Conservation (phyloP, 768 basidiomycete genomes). For the Lentinula boryana region DNA sequence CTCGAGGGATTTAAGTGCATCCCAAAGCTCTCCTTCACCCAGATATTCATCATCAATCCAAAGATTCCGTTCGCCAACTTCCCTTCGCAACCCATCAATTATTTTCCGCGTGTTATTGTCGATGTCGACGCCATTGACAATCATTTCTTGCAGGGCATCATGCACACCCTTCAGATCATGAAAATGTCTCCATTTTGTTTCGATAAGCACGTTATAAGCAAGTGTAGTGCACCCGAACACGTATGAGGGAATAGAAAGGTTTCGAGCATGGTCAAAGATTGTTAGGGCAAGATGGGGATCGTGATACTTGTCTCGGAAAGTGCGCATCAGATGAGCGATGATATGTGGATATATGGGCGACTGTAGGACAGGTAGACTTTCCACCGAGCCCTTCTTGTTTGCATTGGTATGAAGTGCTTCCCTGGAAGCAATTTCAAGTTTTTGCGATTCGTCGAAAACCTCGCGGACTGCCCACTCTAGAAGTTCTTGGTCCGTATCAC, state of each 20-base stretch:
- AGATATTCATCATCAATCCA: slow-evolving; percentile 44
- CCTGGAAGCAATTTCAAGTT: slow-evolving; percentile 42
- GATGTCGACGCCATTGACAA: slow-evolving; percentile 64
- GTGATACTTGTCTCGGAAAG: slow-evolving; percentile 70
- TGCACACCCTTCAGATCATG: slow-evolving; percentile 75
- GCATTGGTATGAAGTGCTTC: slow-evolving; percentile 26
- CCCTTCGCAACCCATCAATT: slow-evolving; percentile 56
- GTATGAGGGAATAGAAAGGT: slow-evolving; percentile 72
- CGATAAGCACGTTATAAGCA: slow-evolving; percentile 84
- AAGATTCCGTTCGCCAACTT: slow-evolving; percentile 50
- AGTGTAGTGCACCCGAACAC: slow-evolving; percentile 85
- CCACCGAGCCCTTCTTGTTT: slow-evolving; percentile 6
- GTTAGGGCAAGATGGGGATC: slow-evolving; percentile 80
- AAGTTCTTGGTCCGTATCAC: slow-evolving; percentile 61
- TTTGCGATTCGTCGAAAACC: slow-evolving; percentile 57
- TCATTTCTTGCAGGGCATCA: slow-evolving; percentile 76
- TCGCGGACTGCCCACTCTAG: slow-evolving; percentile 67
- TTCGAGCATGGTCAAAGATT: slow-evolving; percentile 76
- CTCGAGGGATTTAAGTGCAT: slow-evolving; percentile 48
- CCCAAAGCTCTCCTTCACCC: slow-evolving; percentile 46
- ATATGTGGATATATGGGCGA: slow-evolving; percentile 68
- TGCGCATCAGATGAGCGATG: slow-evolving; percentile 70
- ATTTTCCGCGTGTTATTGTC: slow-evolving; percentile 57
- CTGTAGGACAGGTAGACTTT: slow-evolving; percentile 37
- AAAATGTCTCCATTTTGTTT: slow-evolving; percentile 81